Evolutionary conservation across 2,329 filamentous ascomycete genomes (phyloP), one percentile per base, ranked within the genome.

Genomic region (Nemania sp.): DNA sequence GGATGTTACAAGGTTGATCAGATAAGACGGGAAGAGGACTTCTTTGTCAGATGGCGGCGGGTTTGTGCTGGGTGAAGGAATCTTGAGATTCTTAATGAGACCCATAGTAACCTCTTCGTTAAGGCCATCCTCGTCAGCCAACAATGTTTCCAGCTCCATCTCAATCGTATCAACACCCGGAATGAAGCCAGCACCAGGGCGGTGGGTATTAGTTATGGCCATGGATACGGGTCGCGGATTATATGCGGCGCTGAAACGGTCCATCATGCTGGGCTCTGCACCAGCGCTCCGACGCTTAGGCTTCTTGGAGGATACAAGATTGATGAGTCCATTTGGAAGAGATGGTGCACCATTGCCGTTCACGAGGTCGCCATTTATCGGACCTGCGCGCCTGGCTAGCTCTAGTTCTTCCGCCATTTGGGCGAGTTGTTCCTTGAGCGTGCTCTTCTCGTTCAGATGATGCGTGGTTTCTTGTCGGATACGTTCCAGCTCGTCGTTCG

Each of bases 41-140:
- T 99, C 96, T 84, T 99, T 99, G 82, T 99, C 96, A 20, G 94
- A 97, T 11, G 96, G 95, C 61, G 94, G 92, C 22, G 95, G 94
- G 61, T 89, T 95, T 38, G 92, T 91, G 77, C 90, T 93, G 53
- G 96, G 95, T 11, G 91, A 90, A 22, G 96, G 96, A 71, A 99
- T 98, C 87, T 97, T 98, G 73, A 99, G 88, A 79, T 98, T 98
- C 78, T 92, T 91, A 80, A 99, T 98, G 69, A 99, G 86, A 69
- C 96, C 96, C 87, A 98, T 92, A 0, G 94, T 96, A 58, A 99
- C 94, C 83, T 99, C 96, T 75, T 98, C 94, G 76, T 99, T 98
- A 72, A 99, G 86, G 69, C 92, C 93, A 75, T 98, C 94, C 81
- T 99, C 96, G 77, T 98, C 95, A 52, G 94, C 94, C 72, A 99